Conservation (phyloP, 352 stramenopile genomes). For the Pythium sp. region DNA sequence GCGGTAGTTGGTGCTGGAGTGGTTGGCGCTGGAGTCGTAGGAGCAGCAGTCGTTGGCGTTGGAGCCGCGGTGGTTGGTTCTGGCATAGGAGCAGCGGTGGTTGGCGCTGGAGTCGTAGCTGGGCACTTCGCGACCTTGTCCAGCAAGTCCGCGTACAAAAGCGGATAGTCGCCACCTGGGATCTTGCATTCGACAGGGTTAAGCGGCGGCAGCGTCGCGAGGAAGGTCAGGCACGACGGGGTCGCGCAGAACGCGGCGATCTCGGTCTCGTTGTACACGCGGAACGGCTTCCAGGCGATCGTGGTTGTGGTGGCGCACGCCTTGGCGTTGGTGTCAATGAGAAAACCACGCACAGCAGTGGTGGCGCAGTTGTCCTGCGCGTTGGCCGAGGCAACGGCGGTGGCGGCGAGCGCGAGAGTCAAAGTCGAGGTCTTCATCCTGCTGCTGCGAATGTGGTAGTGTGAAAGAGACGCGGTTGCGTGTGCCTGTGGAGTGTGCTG, state of each 20-base stretch:
- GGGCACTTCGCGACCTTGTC: neutral
- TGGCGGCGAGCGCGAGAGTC: neutral
- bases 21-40: neutral
- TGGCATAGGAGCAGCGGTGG: neutral
- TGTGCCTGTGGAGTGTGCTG: neutral
- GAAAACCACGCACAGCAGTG: neutral
- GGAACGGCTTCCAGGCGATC: conserved; percentile 4
- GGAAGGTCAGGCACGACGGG: conserved; percentile 1
- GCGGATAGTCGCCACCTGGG: neutral
- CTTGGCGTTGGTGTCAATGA: neutral
- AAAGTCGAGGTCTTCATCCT: neutral
- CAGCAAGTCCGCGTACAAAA: neutral
- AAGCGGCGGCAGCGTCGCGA: conserved; percentile 6
- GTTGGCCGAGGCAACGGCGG: neutral
- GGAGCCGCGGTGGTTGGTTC: neutral
- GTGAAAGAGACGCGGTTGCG: neutral
- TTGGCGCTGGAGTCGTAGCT: neutral
- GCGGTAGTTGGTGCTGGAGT: neutral
- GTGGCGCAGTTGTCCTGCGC: neutral
- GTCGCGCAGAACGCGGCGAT: conserved; percentile 6
- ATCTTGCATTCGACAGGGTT: conserved; percentile 9
- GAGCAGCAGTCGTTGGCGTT: no score
- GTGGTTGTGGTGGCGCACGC: neutral
- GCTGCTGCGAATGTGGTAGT: neutral
- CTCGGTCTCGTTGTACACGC: conserved; percentile 6